Evolutionary conservation across 257 asterid species (phyloP).

Genomic region (Apocynum venetum): DNA sequence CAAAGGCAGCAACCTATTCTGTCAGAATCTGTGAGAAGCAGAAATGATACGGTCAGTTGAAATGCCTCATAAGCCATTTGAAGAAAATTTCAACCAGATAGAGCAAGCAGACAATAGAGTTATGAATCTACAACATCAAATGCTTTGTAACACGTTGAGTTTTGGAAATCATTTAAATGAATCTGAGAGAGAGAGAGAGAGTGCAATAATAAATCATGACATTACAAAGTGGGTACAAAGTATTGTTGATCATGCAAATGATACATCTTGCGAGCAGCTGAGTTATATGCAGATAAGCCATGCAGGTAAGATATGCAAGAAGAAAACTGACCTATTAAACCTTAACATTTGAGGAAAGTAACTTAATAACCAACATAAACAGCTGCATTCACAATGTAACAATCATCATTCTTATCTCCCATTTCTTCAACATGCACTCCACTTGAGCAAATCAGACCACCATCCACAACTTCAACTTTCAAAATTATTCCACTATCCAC

Average conservation of each 20-base stretch:
- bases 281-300: background rate
- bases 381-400: constrained; percentile 93
- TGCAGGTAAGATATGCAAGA: background rate
- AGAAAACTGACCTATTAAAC: constrained; percentile 28
- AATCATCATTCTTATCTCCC: constrained; percentile 91
- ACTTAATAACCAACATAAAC: constrained; percentile 86
- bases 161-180: background rate
- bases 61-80: background rate
- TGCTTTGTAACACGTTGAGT: background rate
- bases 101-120: background rate
- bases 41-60: background rate
- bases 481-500: constrained; percentile 65
- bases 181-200: background rate
- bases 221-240: background rate
- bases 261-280: background rate
- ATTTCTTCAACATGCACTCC: constrained; percentile 93
- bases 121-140: background rate
- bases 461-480: constrained; percentile 79
- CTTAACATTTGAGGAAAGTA: background rate
- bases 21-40: background rate
- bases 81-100: background rate
- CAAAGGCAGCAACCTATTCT: background rate
- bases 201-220: background rate
- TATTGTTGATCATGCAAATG: background rate
- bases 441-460: constrained; percentile 87